phyloP scores from a whole-genome alignment of 2,329 filamentous ascomycete genomes.

The Myriosclerotinia scirpicola region DNA sequence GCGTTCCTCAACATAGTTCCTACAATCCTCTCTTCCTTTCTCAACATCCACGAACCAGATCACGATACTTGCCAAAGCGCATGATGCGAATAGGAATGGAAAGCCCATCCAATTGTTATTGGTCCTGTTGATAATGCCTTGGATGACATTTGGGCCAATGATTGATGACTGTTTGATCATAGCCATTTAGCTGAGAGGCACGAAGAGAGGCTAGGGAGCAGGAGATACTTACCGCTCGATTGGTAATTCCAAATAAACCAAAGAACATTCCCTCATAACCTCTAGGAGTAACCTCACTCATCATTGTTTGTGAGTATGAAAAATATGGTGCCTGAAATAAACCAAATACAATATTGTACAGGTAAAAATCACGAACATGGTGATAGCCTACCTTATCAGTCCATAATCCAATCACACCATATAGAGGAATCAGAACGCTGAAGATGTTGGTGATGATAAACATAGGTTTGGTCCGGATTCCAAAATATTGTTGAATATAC shows the following conservation, averaged over 20 bases:
- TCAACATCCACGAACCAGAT: conserved; percentile 46
- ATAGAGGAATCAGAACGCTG: conserved; percentile 45
- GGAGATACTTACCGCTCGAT: conserved; percentile 42
- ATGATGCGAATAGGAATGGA: conserved; percentile 45
- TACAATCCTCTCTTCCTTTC: conserved; percentile 44
- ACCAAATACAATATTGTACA: conserved; percentile 47
- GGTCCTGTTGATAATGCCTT: conserved; percentile 46
- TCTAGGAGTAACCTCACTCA: conserved; percentile 46
- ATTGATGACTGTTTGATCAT: conserved; percentile 44
- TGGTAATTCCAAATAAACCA: conserved; percentile 47
- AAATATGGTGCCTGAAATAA: conserved; percentile 47
- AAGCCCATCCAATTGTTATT: conserved; percentile 48
- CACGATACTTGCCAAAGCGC: conserved; percentile 42
- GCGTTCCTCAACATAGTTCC: conserved; percentile 42
- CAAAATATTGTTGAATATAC: conserved; percentile 46
- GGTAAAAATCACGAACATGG: conserved; percentile 44
- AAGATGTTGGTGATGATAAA: conserved; percentile 46
- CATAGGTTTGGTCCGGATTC: conserved; percentile 45
- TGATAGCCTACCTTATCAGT: conserved; percentile 45
- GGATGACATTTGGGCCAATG: conserved; percentile 46
- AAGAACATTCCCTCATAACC: conserved; percentile 49
- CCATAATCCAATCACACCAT: conserved; percentile 47
- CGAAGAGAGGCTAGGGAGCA: background rate
- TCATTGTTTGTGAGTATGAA: conserved; percentile 48
- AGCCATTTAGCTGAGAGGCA: background rate